Percentiles rank a stretch among this genome's conserved stretches.
Evolutionary conservation across 2,329 filamentous ascomycete species (phyloP).

Genomic region (Epicoccum nigrum): DNA sequence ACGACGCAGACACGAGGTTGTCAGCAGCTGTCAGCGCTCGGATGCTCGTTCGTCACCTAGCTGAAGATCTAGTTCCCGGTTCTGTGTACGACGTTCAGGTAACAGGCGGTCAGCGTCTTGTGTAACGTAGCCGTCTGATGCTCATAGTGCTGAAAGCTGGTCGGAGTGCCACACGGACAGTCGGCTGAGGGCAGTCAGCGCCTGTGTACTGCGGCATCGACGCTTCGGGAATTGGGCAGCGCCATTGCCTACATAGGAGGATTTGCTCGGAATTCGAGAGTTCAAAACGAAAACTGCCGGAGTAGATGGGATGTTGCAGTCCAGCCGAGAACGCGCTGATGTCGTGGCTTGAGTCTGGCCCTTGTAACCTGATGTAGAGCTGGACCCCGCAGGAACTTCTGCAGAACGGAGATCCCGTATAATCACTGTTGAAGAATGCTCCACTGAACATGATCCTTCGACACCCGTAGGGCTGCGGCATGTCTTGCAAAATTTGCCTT

Average conservation of each 20-base stretch:
- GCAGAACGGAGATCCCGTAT: background rate
- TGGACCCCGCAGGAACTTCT: background rate
- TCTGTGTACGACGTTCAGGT: background rate
- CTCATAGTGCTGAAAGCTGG: slow-evolving; percentile 1
- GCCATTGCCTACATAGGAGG: slow-evolving; percentile 2
- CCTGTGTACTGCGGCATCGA: slow-evolving; percentile 12
- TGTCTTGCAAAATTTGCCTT: background rate
- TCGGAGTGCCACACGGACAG: background rate
- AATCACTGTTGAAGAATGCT: background rate
- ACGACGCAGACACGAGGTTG: background rate
- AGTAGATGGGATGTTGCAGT: background rate
- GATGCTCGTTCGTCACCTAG: background rate
- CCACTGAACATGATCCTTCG: background rate
- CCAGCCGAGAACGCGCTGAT: background rate
- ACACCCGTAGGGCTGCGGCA: background rate
- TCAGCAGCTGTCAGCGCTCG: slow-evolving; percentile 5
- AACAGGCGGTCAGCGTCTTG: background rate
- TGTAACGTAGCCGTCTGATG: slow-evolving; percentile 1
- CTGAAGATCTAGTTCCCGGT: slow-evolving; percentile 3
- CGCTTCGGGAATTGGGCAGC: slow-evolving; percentile 9
- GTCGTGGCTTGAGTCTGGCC: slow-evolving; percentile 2
- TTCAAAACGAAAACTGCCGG: slow-evolving; percentile 1
- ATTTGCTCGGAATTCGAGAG: background rate
- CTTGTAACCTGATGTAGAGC: background rate
- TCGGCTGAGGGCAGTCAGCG: slow-evolving; percentile 6